Conservation (phyloP, 2,329 filamentous ascomycete species). For the Alternaria burnsii region DNA sequence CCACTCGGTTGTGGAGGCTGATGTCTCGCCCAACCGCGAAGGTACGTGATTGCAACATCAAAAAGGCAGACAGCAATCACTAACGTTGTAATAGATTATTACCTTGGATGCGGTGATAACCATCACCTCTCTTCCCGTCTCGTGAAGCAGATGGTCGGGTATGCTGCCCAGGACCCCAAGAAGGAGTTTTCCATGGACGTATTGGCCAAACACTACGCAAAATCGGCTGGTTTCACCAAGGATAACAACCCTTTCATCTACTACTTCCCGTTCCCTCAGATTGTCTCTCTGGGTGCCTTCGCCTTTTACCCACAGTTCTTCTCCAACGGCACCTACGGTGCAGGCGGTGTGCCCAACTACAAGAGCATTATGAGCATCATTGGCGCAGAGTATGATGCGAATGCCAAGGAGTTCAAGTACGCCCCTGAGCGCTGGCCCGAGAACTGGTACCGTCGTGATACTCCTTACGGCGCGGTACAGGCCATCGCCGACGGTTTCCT, state of each 20-base stretch:
- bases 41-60: too few species aligned
- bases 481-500: slow-evolving; percentile 41
- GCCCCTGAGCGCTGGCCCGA: slow-evolving; percentile 62
- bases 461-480: too few species aligned
- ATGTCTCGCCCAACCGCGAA: too few species aligned
- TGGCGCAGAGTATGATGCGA: slow-evolving; percentile 55
- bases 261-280: too few species aligned
- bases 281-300: too few species aligned
- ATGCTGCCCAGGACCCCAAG: slow-evolving; percentile 27
- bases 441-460: slow-evolving; percentile 58
- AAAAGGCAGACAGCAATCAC: too few species aligned
- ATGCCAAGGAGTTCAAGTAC: slow-evolving; percentile 56
- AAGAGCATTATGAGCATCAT: slow-evolving; percentile 56
- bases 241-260: too few species aligned
- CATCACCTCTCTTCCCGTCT: slow-evolving; percentile 50
- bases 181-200: slow-evolving; percentile 38
- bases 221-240: too few species aligned
- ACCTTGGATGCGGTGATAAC: slow-evolving; percentile 51
- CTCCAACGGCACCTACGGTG: slow-evolving; percentile 47
- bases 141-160: slow-evolving; percentile 25
- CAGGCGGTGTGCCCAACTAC: slow-evolving; percentile 46
- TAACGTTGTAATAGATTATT: too few species aligned
- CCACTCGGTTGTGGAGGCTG: too few species aligned
- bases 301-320: too few species aligned
- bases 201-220: slow-evolving; percentile 29